Conservation (phyloP, 176 grass and related monocot species). For the Tillandsia leiboldiana region DNA sequence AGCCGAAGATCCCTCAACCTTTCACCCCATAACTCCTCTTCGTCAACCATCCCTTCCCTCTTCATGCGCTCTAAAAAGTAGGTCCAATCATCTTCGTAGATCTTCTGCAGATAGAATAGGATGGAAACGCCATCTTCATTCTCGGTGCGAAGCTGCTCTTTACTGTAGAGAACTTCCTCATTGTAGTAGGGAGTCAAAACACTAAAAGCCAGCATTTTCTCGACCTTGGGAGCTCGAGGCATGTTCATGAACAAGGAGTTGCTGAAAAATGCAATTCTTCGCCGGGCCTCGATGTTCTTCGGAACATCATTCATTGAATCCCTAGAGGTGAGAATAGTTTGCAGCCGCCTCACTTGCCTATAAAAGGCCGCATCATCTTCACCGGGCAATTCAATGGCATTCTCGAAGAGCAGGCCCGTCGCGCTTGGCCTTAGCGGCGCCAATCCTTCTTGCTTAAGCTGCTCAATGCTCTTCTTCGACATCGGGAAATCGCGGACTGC, state of each 20-base stretch:
- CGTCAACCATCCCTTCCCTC: conserved; percentile 66
- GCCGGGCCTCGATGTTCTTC: conserved; percentile 71
- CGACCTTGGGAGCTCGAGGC: conserved; percentile 77
- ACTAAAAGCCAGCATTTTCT: conserved; percentile 88
- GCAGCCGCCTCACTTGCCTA: conserved; percentile 72
- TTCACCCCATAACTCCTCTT: conserved; percentile 55
- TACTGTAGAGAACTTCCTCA: conserved; percentile 76
- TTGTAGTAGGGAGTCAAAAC: conserved; percentile 94
- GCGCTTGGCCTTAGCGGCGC: conserved; percentile 27
- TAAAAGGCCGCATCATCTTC: conserved; percentile 53
- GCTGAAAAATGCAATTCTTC: conserved; percentile 94
- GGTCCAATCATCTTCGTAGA: conserved; percentile 85
- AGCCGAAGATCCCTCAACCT: conserved; percentile 75
- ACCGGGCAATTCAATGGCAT: conserved; percentile 44
- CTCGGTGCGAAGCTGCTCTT: conserved; percentile 75
- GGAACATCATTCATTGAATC: conserved; percentile 89
- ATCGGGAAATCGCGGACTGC: conserved; percentile 64
- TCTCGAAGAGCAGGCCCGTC: conserved; percentile 63
- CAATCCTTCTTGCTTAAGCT: conserved; percentile 44
- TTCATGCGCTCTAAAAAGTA: conserved; percentile 89
- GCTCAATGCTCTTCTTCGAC: conserved; percentile 41
- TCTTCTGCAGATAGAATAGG: conserved; percentile 96
- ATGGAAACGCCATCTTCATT: conserved; percentile 98
- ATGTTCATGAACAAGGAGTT: conserved; percentile 99
- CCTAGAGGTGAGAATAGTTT: conserved; percentile 80